These are phyloP conservation scores for Otatea glauca DNA, from an alignment of 176 grass and related monocot species.

Conservation along the genomic window DNA sequence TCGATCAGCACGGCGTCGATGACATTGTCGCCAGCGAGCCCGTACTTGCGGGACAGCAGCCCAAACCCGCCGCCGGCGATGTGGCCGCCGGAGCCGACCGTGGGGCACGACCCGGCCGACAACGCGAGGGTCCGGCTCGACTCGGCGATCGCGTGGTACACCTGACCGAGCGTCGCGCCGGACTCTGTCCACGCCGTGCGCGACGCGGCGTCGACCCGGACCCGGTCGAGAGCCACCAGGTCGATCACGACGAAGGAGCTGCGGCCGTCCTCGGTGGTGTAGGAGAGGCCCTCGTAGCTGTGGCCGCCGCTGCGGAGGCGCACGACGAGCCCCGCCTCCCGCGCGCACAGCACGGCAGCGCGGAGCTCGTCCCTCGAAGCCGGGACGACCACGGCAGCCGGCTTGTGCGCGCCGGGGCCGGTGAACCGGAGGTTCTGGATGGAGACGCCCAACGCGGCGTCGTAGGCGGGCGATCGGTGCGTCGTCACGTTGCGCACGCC, in stretches of 20 bases:
- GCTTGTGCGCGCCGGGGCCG: slow-evolving; percentile 25
- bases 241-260: slow-evolving; percentile 60
- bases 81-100: slow-evolving; percentile 70
- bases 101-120: slow-evolving; percentile 71
- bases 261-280: slow-evolving; percentile 35
- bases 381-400: slow-evolving; percentile 58
- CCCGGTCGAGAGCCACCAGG: slow-evolving; percentile 58
- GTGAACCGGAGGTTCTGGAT: slow-evolving; percentile 81
- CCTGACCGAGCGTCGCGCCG: slow-evolving; percentile 75
- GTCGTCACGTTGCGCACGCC: slow-evolving; percentile 70
- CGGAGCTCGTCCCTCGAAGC: slow-evolving; percentile 40
- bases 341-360: slow-evolving; percentile 50
- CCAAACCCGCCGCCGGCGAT: slow-evolving; percentile 84
- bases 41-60: slow-evolving; percentile 70
- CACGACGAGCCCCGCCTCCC: slow-evolving; percentile 40
- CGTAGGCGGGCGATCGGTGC: slow-evolving; percentile 23
- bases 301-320: slow-evolving; percentile 79
- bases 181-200: slow-evolving; percentile 64
- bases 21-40: slow-evolving; percentile 70
- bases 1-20: slow-evolving; percentile 66
- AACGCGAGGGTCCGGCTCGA: slow-evolving; percentile 53
- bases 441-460: slow-evolving; percentile 51
- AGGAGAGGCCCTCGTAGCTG: slow-evolving; percentile 91
- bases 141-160: slow-evolving; percentile 59
- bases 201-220: slow-evolving; percentile 35